Base-by-base conservation (phyloP, 352 stramenopile genomes). In the Blastocystis sp. region DNA sequence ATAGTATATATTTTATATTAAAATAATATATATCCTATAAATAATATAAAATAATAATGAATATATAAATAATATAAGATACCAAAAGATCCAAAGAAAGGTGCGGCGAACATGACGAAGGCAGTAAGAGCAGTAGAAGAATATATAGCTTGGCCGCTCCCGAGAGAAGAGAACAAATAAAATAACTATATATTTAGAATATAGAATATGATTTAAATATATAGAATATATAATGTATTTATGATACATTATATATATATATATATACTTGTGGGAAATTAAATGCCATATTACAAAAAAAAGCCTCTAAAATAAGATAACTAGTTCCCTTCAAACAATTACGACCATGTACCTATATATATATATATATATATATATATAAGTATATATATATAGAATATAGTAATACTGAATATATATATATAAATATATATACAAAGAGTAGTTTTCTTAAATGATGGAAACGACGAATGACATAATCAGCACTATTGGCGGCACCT, bases 261-360 rank as follows among this genome's bases (percentile, higher is more conserved):
- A 27, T 7, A 27, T 23, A 4, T 3, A 59, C 49, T 6, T 49
- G 68, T 43, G 77, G 86, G 57, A 81, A 78, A 33, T 84, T 82
- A 28, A 96, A 78, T 27, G 94, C 76, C 59, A 93, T 84, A 73
- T 95, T 96, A 73, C 96, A 95, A 81, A 96, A 97, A 52, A 98
- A 94, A 33, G 94, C 86, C 67, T 94, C 95, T 3, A 95, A 70
- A 35, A 93, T 81, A 23, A 93, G 76, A 55, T 88, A 91, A 41
- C 76, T 78, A 74, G 94, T 90, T 30, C 91, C 83, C 21, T 84
- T 81, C 65, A 96, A 96, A 71, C 95, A 94, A 83, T 87, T 96
- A 65, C 93, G 80, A 2, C 91, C 91, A 58, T 98, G 91, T 9
- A 96, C 86, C n/a, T 46, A 46, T 27, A 6, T 11, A 11, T 46